Percentiles rank a stretch among this genome's conserved stretches.
phyloP scores from a whole-genome alignment of 1,284 basidiomycete genomes.

The Taiwanofungus camphoratus region DNA sequence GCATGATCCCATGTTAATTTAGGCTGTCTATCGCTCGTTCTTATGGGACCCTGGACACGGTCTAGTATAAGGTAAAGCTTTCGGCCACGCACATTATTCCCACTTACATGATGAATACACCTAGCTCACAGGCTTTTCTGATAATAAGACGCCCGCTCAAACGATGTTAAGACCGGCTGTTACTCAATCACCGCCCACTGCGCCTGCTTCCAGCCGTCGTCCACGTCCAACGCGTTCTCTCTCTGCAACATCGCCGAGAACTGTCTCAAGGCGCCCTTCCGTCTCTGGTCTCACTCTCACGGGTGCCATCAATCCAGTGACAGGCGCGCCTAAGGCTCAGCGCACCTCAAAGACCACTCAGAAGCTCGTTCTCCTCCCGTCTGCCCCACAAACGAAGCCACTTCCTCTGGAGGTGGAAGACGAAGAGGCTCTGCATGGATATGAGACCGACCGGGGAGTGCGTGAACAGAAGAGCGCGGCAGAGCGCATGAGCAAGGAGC shows the following conservation, averaged over 20 bases:
- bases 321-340: constrained; percentile 37
- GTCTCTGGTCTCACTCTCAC: constrained; percentile 23
- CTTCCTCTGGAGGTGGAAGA: constrained; percentile 48
- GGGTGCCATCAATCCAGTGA: constrained; percentile 19
- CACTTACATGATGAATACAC: too few species aligned
- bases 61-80: too few species aligned
- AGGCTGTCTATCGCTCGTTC: too few species aligned
- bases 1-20: too few species aligned
- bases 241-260: constrained; percentile 10
- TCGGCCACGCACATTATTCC: too few species aligned
- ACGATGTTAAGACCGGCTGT: constrained; percentile 20
- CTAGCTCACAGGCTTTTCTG: too few species aligned
- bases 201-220: constrained; percentile 14
- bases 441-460: constrained; percentile 60
- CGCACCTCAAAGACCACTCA: constrained; percentile 90
- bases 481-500: constrained; percentile 76
- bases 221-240: constrained; percentile 17
- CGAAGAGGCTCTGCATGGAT: constrained; percentile 52
- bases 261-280: constrained; percentile 22
- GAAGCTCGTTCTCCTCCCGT: constrained; percentile 87
- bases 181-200: constrained; percentile 8
- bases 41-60: too few species aligned
- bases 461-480: constrained; percentile 72
- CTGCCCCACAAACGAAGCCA: constrained; percentile 85
- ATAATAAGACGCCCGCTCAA: too few species aligned